These are phyloP conservation scores for Ogataea angusta DNA, from an alignment of 805 yeast genomes.

Conservation along the genomic window DNA sequence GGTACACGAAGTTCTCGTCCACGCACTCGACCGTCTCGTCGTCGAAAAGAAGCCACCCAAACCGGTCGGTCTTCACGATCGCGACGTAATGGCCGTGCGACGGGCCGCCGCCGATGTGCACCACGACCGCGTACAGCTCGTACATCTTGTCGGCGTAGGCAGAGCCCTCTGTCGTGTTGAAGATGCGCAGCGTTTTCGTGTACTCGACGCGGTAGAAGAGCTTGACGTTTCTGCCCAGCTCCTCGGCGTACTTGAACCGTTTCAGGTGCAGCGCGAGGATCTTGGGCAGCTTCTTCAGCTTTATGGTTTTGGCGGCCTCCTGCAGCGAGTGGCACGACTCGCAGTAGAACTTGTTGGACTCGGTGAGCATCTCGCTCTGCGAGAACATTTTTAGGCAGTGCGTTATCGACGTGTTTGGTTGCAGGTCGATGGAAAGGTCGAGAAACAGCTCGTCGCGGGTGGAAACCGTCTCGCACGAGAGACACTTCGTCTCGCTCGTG, in stretches of 20 bases:
- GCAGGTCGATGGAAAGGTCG: conserved; percentile 83
- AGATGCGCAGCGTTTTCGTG: conserved; percentile 67
- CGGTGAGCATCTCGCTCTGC: conserved; percentile 79
- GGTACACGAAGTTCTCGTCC: conserved; percentile 74
- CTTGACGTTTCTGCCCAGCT: conserved; percentile 75
- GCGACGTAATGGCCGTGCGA: conserved; percentile 96
- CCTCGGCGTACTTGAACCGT: conserved; percentile 88
- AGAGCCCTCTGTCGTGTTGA: conserved; percentile 61
- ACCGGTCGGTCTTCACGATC: conserved; percentile 68
- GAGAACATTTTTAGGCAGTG: conserved; percentile 78
- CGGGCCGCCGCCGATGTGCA: conserved; percentile 97
- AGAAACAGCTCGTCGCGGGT: conserved; percentile 81
- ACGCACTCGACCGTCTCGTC: conserved; percentile 93
- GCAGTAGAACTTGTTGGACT: conserved; percentile 88
- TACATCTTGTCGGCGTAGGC: conserved; percentile 56
- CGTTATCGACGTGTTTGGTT: conserved; percentile 69
- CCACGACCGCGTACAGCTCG: conserved; percentile 81
- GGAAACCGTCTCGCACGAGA: conserved; percentile 81
- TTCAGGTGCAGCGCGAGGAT: conserved; percentile 81
- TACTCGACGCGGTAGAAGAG: conserved; percentile 82
- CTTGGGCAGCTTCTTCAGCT: conserved; percentile 72
- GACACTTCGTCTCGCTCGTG: conserved; percentile 84
- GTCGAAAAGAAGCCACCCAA: conserved; percentile 91
- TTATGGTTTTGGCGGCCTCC: conserved; percentile 90
- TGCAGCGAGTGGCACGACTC: conserved; percentile 86